Conservation (phyloP, 768 basidiomycete genomes). For the Cystobasidium onofrii region DNA sequence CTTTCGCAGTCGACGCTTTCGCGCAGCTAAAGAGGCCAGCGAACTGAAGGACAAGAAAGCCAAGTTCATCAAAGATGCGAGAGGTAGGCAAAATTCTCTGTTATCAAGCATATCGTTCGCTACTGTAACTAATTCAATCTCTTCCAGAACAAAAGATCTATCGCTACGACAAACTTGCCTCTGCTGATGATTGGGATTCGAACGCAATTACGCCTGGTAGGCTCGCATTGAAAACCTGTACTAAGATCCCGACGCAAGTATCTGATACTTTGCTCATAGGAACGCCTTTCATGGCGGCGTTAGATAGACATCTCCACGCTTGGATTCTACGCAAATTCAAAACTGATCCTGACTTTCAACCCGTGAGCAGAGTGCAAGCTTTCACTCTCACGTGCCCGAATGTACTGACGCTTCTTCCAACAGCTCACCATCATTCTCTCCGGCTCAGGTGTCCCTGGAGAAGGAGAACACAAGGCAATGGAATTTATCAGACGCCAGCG, state of each 20-base stretch:
- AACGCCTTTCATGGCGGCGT: slow-evolving; percentile 25
- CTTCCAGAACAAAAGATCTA: neutral
- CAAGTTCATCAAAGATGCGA: neutral
- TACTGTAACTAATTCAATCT: neutral
- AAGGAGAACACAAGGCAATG: slow-evolving; percentile 30
- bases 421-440: slow-evolving; percentile 23
- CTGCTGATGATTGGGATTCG: neutral
- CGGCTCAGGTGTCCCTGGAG: slow-evolving; percentile 23
- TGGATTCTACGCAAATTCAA: slow-evolving; percentile 30
- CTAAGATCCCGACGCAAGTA: neutral
- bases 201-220: slow-evolving; percentile 28
- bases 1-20: slow-evolving; percentile 18
- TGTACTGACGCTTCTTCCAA: neutral
- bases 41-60: slow-evolving; percentile 1
- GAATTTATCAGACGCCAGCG: slow-evolving; percentile 26
- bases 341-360: neutral
- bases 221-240: neutral
- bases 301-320: slow-evolving; percentile 11
- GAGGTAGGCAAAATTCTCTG: neutral
- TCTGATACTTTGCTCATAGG: neutral
- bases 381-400: no score
- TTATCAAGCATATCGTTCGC: neutral
- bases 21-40: neutral
- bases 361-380: neutral
- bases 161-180: neutral